Conservation (phyloP, 2,329 filamentous ascomycete species). For the Ceratocystis eucalypticola region DNA sequence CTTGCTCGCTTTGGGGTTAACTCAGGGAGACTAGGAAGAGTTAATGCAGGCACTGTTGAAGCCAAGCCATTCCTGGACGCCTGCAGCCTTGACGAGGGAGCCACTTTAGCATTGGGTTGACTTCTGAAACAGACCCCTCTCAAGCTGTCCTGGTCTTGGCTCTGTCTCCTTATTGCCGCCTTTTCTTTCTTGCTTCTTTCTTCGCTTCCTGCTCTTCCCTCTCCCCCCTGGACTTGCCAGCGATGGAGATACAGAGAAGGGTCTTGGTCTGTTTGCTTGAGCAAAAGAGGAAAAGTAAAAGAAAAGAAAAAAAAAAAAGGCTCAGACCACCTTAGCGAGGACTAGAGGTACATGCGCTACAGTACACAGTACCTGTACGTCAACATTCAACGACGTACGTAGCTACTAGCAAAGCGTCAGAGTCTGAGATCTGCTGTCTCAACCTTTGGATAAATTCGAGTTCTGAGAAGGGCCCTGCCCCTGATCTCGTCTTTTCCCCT, state of each 20-base stretch:
- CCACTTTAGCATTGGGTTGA: slow-evolving; percentile 5
- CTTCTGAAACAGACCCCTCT: slow-evolving; percentile 13
- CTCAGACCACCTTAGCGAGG: neutral
- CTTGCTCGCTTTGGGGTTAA: neutral
- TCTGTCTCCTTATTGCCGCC: neutral
- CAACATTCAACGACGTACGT: too few species aligned
- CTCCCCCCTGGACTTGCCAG: neutral
- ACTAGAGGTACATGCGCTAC: too few species aligned
- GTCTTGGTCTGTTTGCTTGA: neutral
- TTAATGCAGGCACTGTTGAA: slow-evolving; percentile 13
- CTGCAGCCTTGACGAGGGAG: slow-evolving; percentile 12
- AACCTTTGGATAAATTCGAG: too few species aligned
- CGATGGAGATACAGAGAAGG: neutral
- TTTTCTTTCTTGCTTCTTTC: neutral
- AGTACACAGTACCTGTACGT: neutral
- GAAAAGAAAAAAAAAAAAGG: neutral
- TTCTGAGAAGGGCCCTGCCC: too few species aligned
- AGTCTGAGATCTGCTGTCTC: too few species aligned
- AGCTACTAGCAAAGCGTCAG: too few species aligned
- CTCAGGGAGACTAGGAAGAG: neutral
- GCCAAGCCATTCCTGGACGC: slow-evolving; percentile 8
- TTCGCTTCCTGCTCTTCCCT: neutral
- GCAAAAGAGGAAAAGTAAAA: neutral
- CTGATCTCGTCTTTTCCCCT: too few species aligned
- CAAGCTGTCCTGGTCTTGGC: neutral